phyloP scores from a whole-genome alignment of 2,329 filamentous ascomycete genomes.

The Pseudogymnoascus sp. region DNA sequence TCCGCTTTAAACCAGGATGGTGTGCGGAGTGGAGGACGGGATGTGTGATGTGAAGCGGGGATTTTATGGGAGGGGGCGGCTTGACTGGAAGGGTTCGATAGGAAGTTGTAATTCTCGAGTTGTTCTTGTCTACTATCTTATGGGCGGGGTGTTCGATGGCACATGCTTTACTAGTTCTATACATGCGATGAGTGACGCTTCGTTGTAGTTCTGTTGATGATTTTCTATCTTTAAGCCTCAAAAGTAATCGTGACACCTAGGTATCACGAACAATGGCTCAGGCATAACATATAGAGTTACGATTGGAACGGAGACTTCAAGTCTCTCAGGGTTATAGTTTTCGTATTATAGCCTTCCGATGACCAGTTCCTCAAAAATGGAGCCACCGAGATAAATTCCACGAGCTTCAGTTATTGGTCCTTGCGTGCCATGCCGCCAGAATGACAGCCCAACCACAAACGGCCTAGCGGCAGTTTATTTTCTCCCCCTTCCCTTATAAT shows the following conservation, averaged over 20 bases:
- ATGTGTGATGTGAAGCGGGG: background rate
- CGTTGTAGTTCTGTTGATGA: background rate
- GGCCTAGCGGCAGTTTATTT: background rate
- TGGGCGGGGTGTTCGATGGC: background rate
- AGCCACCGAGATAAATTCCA: background rate
- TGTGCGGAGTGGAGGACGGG: background rate
- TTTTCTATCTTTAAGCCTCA: background rate
- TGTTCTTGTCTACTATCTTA: slow-evolving; percentile 5
- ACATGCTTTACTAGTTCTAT: background rate
- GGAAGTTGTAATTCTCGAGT: slow-evolving; percentile 6
- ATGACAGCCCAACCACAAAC: background rate
- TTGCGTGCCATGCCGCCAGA: background rate
- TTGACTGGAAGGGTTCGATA: background rate
- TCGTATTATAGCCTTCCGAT: background rate
- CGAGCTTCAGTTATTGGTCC: background rate
- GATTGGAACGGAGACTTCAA: background rate
- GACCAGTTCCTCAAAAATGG: background rate
- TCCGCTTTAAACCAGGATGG: background rate
- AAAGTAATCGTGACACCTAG: background rate
- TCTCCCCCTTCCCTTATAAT: background rate
- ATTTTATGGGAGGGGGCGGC: background rate
- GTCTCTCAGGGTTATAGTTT: background rate
- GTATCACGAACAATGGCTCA: background rate
- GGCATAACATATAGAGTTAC: background rate
- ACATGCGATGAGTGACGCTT: background rate